Base-by-base conservation (phyloP, 176 grass and related monocot species). In the Thalia dealbata region DNA sequence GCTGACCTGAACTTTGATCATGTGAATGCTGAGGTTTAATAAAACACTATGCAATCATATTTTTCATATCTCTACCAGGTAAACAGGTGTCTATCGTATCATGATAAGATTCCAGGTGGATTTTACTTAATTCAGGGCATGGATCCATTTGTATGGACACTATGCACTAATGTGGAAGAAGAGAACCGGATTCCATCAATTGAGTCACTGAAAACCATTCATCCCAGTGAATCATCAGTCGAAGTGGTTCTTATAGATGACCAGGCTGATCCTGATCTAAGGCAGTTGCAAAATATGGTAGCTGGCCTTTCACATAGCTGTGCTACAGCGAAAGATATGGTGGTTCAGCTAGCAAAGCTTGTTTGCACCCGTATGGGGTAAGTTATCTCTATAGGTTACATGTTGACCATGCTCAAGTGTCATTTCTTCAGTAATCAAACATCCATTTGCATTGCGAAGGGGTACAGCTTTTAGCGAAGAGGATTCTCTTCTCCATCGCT, bases 111-210 rank as follows among this genome's bases (percentile, higher is more conserved):
- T 80, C 81, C 84, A 14, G 89, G 92, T 81, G 87, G 87, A 16
- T 97, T 97, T 68, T 97, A 97, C 76, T 30, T 91, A 73, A 97
- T 97, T 80, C 87, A 91, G 75, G 93, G 93, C 28, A 90, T 97
- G 87, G 90, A 97, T 69, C 87, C 93, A 41, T 97, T 91, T 76
- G 90, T 92, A 21, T 97, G 93, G 93, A 92, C 85, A 13, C 71
- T 97, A 32, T 97, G 93, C 82, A 91, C 84, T n/a, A 88, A 91
- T 30, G 72, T 83, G 41, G 84, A 84, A 8, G 93, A 97, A 29
- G 90, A 97, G 43, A 91, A 62, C 78, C 81, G 61, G 25, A 90
- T 97, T 64, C 93, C 93, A 7, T 86, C 89, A 14, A 76, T 92
- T 56, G 89, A 91, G 60, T 91, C 83, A 0, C 85, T 97, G 14